Conservation (phyloP, 345 rosid genomes). For the Turnera subulata region DNA sequence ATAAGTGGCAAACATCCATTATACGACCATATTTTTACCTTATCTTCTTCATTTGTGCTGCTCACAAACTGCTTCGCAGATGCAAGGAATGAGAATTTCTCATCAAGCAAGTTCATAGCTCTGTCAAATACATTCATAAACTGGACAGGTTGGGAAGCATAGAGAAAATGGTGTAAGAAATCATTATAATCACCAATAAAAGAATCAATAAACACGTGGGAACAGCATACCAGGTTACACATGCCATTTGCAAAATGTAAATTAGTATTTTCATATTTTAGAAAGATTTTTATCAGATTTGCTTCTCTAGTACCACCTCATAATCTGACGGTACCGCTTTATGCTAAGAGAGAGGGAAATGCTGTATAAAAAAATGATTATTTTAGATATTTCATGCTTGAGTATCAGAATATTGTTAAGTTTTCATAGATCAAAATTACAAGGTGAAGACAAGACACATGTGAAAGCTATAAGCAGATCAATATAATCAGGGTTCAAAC, state of each 20-base stretch:
- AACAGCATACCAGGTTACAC: background rate
- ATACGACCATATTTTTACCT: conserved; percentile 33
- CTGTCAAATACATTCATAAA: conserved; percentile 67
- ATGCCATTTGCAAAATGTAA: no score
- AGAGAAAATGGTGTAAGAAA: background rate
- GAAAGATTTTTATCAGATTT: no score
- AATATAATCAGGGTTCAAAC: conserved; percentile 22
- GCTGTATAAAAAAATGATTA: no score
- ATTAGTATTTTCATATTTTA: no score
- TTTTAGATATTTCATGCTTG: no score
- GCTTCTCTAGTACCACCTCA: conserved; percentile 4
- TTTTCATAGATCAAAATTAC: no score
- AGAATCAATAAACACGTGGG: no score
- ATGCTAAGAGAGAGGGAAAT: background rate
- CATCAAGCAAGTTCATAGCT: conserved; percentile 73
- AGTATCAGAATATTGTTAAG: no score
- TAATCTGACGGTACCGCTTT: background rate
- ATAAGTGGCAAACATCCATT: no score
- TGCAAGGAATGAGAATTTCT: conserved; percentile 52
- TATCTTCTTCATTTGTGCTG: conserved; percentile 57
- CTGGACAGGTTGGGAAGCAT: conserved; percentile 32
- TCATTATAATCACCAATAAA: background rate
- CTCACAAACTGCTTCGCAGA: conserved; percentile 71
- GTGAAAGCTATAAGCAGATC: no score
- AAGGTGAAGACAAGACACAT: no score